Percentiles rank a stretch among this genome's conserved stretches.
Conservation (phyloP, 305 asterid species). For the Plantago coronopus region DNA sequence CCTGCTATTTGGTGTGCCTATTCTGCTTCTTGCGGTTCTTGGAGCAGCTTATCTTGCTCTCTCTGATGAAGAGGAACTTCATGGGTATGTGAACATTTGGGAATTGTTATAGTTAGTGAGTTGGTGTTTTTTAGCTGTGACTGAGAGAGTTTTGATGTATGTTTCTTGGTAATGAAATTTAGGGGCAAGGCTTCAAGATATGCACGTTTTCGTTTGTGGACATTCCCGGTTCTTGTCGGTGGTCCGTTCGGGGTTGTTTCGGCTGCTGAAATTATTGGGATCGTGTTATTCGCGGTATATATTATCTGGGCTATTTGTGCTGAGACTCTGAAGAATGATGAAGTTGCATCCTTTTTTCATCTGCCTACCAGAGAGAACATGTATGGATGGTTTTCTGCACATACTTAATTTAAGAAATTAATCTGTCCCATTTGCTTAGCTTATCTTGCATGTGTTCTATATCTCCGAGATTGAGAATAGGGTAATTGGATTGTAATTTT, state of each 20-base stretch:
- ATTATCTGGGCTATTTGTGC: conserved; percentile 57
- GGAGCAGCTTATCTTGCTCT: conserved; percentile 46
- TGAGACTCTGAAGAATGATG: conserved; percentile 33
- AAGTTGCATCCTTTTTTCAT: conserved; percentile 29
- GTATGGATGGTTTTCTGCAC: conserved; percentile 25
- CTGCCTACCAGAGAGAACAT: conserved; percentile 32
- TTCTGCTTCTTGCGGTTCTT: conserved; percentile 59
- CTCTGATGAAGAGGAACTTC: conserved; percentile 37
- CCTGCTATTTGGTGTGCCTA: conserved; percentile 57
- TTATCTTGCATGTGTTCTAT: no score
- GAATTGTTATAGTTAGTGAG: background rate
- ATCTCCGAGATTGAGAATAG: no score
- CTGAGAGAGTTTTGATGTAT: background rate
- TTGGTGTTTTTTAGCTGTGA: background rate
- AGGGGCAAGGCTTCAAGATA: conserved; percentile 34
- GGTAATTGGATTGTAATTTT: no score
- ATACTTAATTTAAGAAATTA: no score
- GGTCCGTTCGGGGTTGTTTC: conserved; percentile 91
- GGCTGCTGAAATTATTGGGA: conserved; percentile 75
- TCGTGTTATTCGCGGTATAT: conserved; percentile 38
- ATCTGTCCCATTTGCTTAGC: background rate
- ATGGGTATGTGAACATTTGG: conserved; percentile 25
- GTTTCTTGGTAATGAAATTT: conserved; percentile 1
- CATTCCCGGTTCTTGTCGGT: conserved; percentile 70
- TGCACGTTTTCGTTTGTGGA: conserved; percentile 63